Evolutionary conservation across 2,329 filamentous ascomycete genomes (phyloP).

Genomic region (Fusarium aywerte): DNA sequence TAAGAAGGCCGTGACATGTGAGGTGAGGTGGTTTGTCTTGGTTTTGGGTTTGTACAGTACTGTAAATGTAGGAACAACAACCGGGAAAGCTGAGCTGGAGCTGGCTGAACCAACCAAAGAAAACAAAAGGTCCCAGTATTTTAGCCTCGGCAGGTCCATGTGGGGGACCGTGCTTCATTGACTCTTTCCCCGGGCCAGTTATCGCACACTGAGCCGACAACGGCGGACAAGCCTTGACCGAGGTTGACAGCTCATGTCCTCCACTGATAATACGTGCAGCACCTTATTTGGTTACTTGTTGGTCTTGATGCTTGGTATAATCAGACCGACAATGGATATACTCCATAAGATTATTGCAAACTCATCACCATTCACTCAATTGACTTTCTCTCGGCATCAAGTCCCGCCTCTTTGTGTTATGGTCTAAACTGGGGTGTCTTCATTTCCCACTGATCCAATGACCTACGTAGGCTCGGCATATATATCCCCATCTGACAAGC

Average conservation of each 20-base stretch:
- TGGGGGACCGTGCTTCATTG: slow-evolving; percentile 30
- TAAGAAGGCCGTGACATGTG: slow-evolving; percentile 44
- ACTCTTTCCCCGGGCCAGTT: slow-evolving; percentile 19
- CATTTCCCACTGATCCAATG: slow-evolving; percentile 40
- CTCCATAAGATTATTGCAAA: background rate
- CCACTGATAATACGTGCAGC: slow-evolving; percentile 12
- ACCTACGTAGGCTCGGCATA: slow-evolving; percentile 22
- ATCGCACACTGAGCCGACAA: slow-evolving; percentile 29
- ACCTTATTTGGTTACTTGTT: background rate
- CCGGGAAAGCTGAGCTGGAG: slow-evolving; percentile 20
- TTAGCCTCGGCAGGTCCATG: slow-evolving; percentile 44
- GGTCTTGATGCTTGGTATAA: background rate
- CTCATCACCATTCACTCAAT: background rate
- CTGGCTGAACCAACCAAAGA: slow-evolving; percentile 28
- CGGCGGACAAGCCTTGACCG: slow-evolving; percentile 33
- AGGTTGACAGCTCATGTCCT: slow-evolving; percentile 27
- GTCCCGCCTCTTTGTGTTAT: slow-evolving; percentile 9
- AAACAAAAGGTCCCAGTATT: slow-evolving; percentile 25
- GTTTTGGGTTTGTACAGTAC: too few species aligned
- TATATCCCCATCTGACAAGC: slow-evolving; percentile 18
- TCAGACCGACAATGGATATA: background rate
- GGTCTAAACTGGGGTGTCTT: slow-evolving; percentile 18
- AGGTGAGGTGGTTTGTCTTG: slow-evolving; percentile 23
- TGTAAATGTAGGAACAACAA: slow-evolving; percentile 26
- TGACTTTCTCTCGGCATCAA: background rate